A percentile compares a stretch with the other conserved stretches of the same genome.
These are phyloP conservation scores for Terana coerulea DNA, from an alignment of 768 basidiomycete species.

Conservation along the genomic window DNA sequence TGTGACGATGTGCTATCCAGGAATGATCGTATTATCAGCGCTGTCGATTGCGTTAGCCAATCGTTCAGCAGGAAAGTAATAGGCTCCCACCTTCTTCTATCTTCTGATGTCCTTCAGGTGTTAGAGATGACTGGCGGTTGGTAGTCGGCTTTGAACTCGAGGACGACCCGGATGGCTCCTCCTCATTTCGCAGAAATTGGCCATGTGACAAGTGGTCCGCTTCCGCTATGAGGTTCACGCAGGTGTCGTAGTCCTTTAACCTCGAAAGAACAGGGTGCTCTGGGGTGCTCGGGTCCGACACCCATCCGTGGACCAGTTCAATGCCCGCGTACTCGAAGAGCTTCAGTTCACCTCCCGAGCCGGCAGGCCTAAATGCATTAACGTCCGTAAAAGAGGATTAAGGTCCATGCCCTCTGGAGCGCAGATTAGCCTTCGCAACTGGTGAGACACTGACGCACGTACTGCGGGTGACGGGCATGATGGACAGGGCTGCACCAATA, in stretches of 20 bases:
- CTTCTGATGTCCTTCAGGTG: slow-evolving; percentile 54
- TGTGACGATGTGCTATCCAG: slow-evolving; percentile 74
- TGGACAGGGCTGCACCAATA: slow-evolving; percentile 67
- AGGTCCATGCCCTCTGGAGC: slow-evolving; percentile 79
- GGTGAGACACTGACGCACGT: slow-evolving; percentile 26
- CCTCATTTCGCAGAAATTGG: slow-evolving; percentile 39
- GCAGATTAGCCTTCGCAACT: background rate
- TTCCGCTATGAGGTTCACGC: slow-evolving; percentile 71
- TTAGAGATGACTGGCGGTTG: slow-evolving; percentile 18
- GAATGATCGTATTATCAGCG: slow-evolving; percentile 63
- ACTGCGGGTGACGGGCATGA: slow-evolving; percentile 57
- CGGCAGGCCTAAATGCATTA: slow-evolving; percentile 62
- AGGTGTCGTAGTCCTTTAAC: slow-evolving; percentile 67
- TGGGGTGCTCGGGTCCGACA: slow-evolving; percentile 62
- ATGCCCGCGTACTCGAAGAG: slow-evolving; percentile 84
- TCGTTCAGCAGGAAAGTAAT: background rate
- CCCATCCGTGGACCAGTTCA: slow-evolving; percentile 85
- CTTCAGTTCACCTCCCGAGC: slow-evolving; percentile 71
- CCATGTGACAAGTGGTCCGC: slow-evolving; percentile 74
- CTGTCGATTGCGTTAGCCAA: slow-evolving; percentile 33
- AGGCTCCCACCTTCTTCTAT: slow-evolving; percentile 60
- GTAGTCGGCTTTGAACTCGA: slow-evolving; percentile 8
- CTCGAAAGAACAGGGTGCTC: slow-evolving; percentile 53
- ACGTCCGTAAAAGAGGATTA: slow-evolving; percentile 73
- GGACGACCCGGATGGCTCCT: slow-evolving; percentile 6